Evolutionary conservation across 306 rosid genomes (phyloP).

Genomic region (Cyamopsis tetragonoloba): DNA sequence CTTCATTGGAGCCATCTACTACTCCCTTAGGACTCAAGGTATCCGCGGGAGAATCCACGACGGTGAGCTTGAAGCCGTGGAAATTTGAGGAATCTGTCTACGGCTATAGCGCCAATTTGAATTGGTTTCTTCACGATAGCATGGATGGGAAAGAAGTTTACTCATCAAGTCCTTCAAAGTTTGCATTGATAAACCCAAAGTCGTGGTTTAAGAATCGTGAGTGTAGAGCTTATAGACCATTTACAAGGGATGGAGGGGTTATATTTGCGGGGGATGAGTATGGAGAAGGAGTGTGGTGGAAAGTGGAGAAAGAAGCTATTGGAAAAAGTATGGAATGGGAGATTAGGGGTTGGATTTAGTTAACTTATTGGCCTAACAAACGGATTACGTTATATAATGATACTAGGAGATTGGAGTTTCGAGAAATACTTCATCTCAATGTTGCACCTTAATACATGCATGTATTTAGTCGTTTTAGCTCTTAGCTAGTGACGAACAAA

Average conservation of each 20-base stretch:
- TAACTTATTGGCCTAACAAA: slow-evolving; percentile 92
- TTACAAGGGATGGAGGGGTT: slow-evolving; percentile 84
- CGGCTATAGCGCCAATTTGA: slow-evolving; percentile 68
- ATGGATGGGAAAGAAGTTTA: slow-evolving; percentile 75
- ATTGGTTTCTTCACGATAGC: slow-evolving; percentile 85
- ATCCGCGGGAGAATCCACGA: slow-evolving; percentile 55
- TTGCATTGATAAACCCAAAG: slow-evolving; percentile 61
- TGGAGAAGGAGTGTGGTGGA: slow-evolving; percentile 75
- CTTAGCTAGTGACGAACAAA: no score
- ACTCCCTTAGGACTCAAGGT: slow-evolving; percentile 56
- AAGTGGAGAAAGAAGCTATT: slow-evolving; percentile 55
- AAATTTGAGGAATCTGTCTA: slow-evolving; percentile 76
- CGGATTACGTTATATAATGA: slow-evolving; percentile 52
- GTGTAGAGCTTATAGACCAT: slow-evolving; percentile 72
- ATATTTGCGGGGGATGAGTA: slow-evolving; percentile 86
- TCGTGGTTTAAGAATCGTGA: slow-evolving; percentile 81
- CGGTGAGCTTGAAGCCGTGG: slow-evolving; percentile 73
- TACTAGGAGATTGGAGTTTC: slow-evolving; percentile 82
- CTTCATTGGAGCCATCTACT: slow-evolving; percentile 45
- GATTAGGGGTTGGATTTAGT: slow-evolving; percentile 84
- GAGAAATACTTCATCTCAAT: slow-evolving; percentile 49
- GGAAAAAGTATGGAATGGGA: slow-evolving; percentile 90
- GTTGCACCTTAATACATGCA: slow-evolving; percentile 40
- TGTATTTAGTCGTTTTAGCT: no score
- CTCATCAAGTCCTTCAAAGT: slow-evolving; percentile 70